These are phyloP conservation scores for Dioscorea cayenensis DNA, from an alignment of 116 monocot species.

Conservation along the genomic window DNA sequence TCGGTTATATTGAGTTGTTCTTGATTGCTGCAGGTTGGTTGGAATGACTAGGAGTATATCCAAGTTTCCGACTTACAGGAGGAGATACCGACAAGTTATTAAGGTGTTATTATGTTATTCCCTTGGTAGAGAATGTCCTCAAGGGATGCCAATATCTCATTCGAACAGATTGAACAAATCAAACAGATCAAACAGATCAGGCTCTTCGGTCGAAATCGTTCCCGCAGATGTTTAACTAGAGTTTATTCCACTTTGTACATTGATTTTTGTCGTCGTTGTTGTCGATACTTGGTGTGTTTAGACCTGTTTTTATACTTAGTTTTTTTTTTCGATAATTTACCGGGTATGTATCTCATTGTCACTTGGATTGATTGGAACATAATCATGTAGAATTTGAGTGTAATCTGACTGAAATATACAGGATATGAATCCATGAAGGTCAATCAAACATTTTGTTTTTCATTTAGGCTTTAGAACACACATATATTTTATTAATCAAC, in stretches of 20 bases:
- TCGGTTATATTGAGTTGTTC: neutral
- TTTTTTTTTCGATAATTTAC: no score
- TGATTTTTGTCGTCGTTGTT: no score
- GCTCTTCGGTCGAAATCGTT: slow-evolving; percentile 15
- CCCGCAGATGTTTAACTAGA: slow-evolving; percentile 16
- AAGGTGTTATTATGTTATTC: slow-evolving; percentile 49
- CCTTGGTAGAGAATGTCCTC: slow-evolving; percentile 14
- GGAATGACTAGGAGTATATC: slow-evolving; percentile 73
- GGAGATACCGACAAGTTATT: slow-evolving; percentile 63
- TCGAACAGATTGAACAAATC: slow-evolving; percentile 10
- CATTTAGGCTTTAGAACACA: no score
- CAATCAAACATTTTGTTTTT: no score
- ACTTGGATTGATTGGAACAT: no score
- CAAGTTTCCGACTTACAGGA: slow-evolving; percentile 86
- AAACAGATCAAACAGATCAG: slow-evolving; percentile 1
- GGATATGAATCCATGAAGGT: no score
- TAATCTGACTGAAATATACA: no score
- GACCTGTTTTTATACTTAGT: no score
- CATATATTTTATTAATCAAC: slow-evolving; percentile 1
- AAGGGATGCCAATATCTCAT: neutral
- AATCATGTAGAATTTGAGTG: no score
- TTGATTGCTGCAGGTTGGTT: slow-evolving; percentile 43
- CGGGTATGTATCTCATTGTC: no score
- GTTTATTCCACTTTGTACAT: neutral
- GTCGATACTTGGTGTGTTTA: no score